Evolutionary conservation across 2,329 filamentous ascomycete genomes (phyloP).

Genomic region (Fusarium brachygibbosum): DNA sequence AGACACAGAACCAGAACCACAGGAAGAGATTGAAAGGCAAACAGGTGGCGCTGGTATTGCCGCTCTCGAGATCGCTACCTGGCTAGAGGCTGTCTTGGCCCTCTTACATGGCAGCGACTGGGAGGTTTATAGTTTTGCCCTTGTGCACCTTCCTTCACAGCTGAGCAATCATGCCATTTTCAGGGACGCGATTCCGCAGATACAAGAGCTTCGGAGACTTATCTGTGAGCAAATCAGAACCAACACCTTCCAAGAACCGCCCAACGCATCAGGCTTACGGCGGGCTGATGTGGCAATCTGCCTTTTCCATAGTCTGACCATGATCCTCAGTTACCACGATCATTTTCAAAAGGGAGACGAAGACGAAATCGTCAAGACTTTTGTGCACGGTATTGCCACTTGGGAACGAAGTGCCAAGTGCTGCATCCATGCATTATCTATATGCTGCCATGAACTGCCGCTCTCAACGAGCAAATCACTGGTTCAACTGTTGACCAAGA

Average conservation of each 20-base stretch:
- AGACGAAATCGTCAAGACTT: constrained; percentile 88
- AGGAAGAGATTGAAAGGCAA: constrained; percentile 26
- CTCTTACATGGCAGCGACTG: constrained; percentile 84
- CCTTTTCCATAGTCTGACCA: constrained; percentile 86
- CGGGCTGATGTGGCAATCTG: constrained; percentile 91
- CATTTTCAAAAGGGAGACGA: constrained; percentile 87
- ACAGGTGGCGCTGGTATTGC: constrained; percentile 54
- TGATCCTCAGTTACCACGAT: constrained; percentile 90
- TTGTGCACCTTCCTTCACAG: constrained; percentile 88
- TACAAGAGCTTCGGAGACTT: constrained; percentile 80
- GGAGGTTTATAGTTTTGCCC: constrained; percentile 92
- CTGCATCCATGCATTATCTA: constrained; percentile 93
- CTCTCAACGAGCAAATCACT: constrained; percentile 87
- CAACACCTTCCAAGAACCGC: constrained; percentile 85
- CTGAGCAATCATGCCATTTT: constrained; percentile 92
- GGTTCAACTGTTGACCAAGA: constrained; percentile 88
- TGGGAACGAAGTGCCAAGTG: constrained; percentile 90
- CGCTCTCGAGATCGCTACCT: constrained; percentile 72
- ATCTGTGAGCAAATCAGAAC: constrained; percentile 87
- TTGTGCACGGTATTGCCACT: constrained; percentile 85
- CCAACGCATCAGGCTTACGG: constrained; percentile 80
- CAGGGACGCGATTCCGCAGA: constrained; percentile 76
- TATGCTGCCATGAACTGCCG: constrained; percentile 95
- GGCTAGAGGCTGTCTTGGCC: constrained; percentile 82
- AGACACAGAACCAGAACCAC: constrained; percentile 17